These are phyloP conservation scores for Diaporthe destruens DNA, from an alignment of 2,329 filamentous ascomycete genomes.

Conservation along the genomic window DNA sequence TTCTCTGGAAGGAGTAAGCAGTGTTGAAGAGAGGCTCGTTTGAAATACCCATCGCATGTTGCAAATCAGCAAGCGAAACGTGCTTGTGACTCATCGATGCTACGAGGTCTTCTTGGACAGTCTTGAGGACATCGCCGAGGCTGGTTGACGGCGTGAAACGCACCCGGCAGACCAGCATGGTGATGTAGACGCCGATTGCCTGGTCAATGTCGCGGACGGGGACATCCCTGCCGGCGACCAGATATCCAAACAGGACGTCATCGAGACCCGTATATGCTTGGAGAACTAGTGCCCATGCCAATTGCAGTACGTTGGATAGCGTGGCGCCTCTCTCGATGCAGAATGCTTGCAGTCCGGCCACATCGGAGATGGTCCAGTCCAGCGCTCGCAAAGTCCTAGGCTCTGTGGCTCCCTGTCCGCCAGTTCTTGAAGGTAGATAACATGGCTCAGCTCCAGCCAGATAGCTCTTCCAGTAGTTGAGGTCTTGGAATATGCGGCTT, in stretches of 20 bases:
- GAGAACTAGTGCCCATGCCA: constrained; percentile 15
- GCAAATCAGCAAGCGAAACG: constrained; percentile 13
- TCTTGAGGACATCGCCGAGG: constrained; percentile 10
- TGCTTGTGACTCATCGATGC: constrained; percentile 14
- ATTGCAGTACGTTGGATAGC: constrained; percentile 4
- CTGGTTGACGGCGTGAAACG: constrained; percentile 5
- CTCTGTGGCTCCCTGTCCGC: background rate
- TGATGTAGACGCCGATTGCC: constrained; percentile 8
- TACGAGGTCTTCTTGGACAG: constrained; percentile 1
- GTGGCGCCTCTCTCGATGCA: background rate
- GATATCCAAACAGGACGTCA: constrained; percentile 18
- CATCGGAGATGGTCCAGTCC: constrained; percentile 1
- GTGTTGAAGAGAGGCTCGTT: constrained; percentile 22
- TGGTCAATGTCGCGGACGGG: constrained; percentile 1
- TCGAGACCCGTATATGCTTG: constrained; percentile 16
- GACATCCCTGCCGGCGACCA: constrained; percentile 11
- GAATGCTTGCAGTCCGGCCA: background rate
- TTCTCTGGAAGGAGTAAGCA: constrained; percentile 23
- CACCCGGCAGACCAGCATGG: constrained; percentile 20
- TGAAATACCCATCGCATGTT: background rate
- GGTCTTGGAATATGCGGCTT: background rate
- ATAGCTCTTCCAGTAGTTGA: background rate
- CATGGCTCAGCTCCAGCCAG: constrained; percentile 14
- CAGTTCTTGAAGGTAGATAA: background rate
- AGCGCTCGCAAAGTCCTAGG: constrained; percentile 9